Evolutionary conservation across 352 stramenopile genomes (phyloP).

Genomic region (Phytophthora sp.): DNA sequence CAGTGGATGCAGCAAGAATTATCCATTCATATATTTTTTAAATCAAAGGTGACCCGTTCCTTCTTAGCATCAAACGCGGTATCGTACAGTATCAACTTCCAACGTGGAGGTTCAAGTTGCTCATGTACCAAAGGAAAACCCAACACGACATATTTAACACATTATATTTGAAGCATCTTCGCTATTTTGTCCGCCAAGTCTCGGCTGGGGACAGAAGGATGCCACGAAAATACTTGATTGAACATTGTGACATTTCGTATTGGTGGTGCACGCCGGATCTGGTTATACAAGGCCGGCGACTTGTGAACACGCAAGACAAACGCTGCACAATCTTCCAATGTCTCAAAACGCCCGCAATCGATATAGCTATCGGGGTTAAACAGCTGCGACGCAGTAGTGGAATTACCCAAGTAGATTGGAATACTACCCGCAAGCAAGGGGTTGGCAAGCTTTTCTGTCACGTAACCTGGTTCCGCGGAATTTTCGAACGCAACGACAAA

Average conservation of each 20-base stretch:
- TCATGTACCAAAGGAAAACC: too few species aligned
- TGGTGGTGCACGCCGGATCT: conserved; percentile 34
- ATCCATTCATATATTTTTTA: too few species aligned
- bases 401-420: conserved; percentile 66
- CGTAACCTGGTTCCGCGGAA: conserved; percentile 43
- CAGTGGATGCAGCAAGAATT: too few species aligned
- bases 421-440: conserved; percentile 61
- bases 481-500: conserved; percentile 78
- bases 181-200: conserved; percentile 3
- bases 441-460: conserved; percentile 72
- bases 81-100: too few species aligned
- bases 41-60: too few species aligned
- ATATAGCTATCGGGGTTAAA: conserved; percentile 65
- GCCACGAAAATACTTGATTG: conserved; percentile 48
- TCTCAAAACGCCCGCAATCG: conserved; percentile 51
- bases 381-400: conserved; percentile 31
- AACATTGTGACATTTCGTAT: conserved; percentile 42
- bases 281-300: conserved; percentile 36
- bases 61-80: too few species aligned
- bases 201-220: conserved; percentile 36
- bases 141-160: too few species aligned
- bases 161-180: conserved; percentile 2
- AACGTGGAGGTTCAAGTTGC: too few species aligned
- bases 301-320: conserved; percentile 47
- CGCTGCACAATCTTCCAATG: conserved; percentile 40